Conservation (phyloP, 129 eudicot genomes). For the Centella asiatica region DNA sequence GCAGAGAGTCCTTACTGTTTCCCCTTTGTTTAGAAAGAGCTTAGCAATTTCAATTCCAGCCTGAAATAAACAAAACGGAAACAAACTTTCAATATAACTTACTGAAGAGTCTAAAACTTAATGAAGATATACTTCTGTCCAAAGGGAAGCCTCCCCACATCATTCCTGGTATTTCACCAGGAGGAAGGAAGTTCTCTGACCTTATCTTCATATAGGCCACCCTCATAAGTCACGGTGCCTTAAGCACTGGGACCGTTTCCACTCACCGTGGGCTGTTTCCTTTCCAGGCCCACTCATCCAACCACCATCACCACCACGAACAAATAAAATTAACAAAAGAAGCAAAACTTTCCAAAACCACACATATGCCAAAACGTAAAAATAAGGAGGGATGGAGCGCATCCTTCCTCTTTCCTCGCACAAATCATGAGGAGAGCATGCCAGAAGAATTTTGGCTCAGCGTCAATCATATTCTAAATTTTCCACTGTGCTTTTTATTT, state of each 20-base stretch:
- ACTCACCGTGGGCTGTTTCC: too few species aligned
- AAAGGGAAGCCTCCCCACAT: too few species aligned
- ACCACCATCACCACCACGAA: too few species aligned
- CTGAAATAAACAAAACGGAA: slow-evolving; percentile 34
- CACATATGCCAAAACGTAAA: background rate
- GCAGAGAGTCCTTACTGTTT: slow-evolving; percentile 36
- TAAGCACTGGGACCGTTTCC: too few species aligned
- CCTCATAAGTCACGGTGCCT: too few species aligned
- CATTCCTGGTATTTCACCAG: too few species aligned
- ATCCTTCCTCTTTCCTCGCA: background rate
- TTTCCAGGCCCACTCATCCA: too few species aligned
- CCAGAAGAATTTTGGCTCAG: too few species aligned
- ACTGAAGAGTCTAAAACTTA: background rate
- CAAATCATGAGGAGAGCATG: background rate
- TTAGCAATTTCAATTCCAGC: slow-evolving; percentile 95
- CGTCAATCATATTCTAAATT: too few species aligned
- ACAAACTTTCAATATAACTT: background rate
- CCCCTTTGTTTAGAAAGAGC: slow-evolving; percentile 70
- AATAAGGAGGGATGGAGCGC: background rate
- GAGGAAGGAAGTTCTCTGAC: too few species aligned
- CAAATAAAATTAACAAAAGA: background rate
- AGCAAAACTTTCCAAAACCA: background rate
- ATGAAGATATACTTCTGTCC: background rate
- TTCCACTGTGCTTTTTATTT: too few species aligned
- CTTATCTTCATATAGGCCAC: too few species aligned